Percentiles rank a stretch among this genome's conserved stretches.
phyloP scores from a whole-genome alignment of 352 stramenopile species.

The Phytopythium mirpurense region DNA sequence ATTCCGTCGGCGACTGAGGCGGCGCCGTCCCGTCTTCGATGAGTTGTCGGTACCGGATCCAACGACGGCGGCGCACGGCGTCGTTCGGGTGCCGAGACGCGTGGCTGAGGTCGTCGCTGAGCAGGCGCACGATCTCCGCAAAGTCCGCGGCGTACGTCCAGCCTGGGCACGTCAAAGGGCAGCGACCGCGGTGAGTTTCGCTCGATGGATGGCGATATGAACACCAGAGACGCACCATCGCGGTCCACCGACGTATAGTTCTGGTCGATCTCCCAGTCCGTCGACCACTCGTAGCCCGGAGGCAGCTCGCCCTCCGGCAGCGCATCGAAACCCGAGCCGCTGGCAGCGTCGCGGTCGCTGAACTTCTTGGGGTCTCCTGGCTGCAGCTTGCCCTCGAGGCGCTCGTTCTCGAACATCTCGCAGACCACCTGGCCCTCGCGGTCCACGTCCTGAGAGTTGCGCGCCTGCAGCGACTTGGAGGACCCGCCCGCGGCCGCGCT shows the following conservation, averaged over 20 bases:
- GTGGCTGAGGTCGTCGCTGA: slow-evolving; percentile 79
- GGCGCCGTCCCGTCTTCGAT: slow-evolving; percentile 26
- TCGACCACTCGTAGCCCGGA: slow-evolving; percentile 72
- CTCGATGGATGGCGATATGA: too few relatives aligned
- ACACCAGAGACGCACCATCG: slow-evolving; percentile 44
- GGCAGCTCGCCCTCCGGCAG: slow-evolving; percentile 62
- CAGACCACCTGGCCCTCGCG: slow-evolving; percentile 65
- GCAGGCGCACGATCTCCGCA: slow-evolving; percentile 61
- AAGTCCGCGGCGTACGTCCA: slow-evolving; percentile 87
- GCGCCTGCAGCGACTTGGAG: slow-evolving; percentile 19
- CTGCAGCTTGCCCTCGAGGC: slow-evolving; percentile 69
- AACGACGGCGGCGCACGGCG: slow-evolving; percentile 66
- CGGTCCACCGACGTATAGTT: slow-evolving; percentile 78
- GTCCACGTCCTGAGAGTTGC: slow-evolving; percentile 55
- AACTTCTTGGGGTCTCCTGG: slow-evolving; percentile 67
- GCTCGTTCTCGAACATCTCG: slow-evolving; percentile 86
- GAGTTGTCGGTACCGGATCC: slow-evolving; percentile 69
- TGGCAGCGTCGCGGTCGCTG: slow-evolving; percentile 52
- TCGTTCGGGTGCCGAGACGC: slow-evolving; percentile 78
- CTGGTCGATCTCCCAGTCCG: slow-evolving; percentile 79
- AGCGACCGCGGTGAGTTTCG: not conserved
- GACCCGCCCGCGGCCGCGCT: slow-evolving; percentile 22
- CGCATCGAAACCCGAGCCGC: slow-evolving; percentile 53
- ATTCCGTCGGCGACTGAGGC: slow-evolving; percentile 46
- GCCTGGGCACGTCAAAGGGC: slow-evolving; percentile 6